Evolutionary conservation across 352 stramenopile genomes (phyloP).

Genomic region (Pythium guiyangense): DNA sequence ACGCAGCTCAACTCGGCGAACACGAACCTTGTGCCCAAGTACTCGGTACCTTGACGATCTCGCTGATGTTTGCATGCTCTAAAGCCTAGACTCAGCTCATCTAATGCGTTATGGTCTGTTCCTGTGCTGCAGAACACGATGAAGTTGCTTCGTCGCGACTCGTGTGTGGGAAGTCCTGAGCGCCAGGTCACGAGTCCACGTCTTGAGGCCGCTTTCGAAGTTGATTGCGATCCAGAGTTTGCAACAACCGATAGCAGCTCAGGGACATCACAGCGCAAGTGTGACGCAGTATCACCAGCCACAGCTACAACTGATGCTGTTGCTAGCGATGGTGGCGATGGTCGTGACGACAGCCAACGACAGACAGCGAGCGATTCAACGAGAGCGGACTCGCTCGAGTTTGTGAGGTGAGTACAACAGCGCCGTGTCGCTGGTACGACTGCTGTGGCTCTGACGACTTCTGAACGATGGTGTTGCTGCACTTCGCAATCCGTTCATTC

Average conservation of each 20-base stretch:
- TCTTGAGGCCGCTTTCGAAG: not conserved
- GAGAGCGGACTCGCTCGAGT: slow-evolving; percentile 19
- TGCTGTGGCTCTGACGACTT: not conserved
- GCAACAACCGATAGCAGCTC: too few species aligned
- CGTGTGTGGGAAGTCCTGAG: slow-evolving; percentile 14
- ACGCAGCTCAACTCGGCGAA: slow-evolving; percentile 29
- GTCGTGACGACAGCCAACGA: too few species aligned
- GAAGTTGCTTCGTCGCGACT: slow-evolving; percentile 18
- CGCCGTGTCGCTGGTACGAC: not conserved
- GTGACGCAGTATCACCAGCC: too few species aligned
- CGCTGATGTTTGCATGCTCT: not conserved
- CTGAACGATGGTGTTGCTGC: too few species aligned
- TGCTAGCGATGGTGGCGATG: too few species aligned
- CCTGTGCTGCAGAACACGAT: slow-evolving; percentile 25
- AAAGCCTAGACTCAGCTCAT: not conserved
- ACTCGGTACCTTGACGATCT: slow-evolving; percentile 21
- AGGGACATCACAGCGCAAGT: too few species aligned
- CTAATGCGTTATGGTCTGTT: not conserved
- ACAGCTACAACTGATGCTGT: too few species aligned
- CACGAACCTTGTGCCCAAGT: slow-evolving; percentile 61
- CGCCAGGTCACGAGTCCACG: not conserved
- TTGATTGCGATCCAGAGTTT: not conserved
- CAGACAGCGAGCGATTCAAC: not conserved
- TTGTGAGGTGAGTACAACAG: slow-evolving; percentile 19
- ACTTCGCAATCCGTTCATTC: not conserved